phyloP scores from a whole-genome alignment of 805 yeast species.

The Maudiozyma saulgeensis region DNA sequence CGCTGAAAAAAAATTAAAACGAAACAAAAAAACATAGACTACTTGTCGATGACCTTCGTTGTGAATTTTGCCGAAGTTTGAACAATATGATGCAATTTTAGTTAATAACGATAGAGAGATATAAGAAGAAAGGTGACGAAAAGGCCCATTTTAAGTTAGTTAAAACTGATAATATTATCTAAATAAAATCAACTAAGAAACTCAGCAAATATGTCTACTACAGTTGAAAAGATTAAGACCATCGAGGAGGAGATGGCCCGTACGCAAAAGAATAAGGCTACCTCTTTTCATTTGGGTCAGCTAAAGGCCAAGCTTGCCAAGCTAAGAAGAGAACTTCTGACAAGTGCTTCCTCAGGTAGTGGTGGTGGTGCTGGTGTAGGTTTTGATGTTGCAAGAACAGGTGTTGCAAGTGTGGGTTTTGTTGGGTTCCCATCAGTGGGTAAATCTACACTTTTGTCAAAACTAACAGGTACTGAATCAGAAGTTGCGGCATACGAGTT shows the following conservation, averaged over 20 bases:
- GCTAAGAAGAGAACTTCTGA: constrained; percentile 80
- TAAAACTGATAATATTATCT: not conserved
- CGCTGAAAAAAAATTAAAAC: no score
- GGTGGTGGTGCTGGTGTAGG: constrained; percentile 94
- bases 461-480: constrained; percentile 89
- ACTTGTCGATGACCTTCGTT: no score
- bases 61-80: no score
- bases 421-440: constrained; percentile 96
- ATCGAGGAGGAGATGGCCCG: constrained; percentile 97
- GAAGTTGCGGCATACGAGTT: constrained; percentile 98
- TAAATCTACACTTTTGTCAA: constrained; percentile 73
- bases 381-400: constrained; percentile 97
- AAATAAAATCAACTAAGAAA: not conserved
- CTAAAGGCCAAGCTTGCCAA: constrained; percentile 94
- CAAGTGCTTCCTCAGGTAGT: constrained; percentile 56
- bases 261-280: constrained; percentile 96
- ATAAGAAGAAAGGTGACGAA: no score
- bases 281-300: constrained; percentile 95
- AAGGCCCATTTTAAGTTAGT: not conserved
- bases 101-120: no score
- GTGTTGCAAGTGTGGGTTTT: constrained; percentile 94
- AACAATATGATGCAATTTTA: no score
- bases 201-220: constrained; percentile 43
- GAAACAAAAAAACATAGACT: no score
- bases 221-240: constrained; percentile 67